Percentiles rank a stretch among this genome's conserved stretches.
Conservation (phyloP, 108 stramenopile genomes). For the Skeletonema tropicum region DNA sequence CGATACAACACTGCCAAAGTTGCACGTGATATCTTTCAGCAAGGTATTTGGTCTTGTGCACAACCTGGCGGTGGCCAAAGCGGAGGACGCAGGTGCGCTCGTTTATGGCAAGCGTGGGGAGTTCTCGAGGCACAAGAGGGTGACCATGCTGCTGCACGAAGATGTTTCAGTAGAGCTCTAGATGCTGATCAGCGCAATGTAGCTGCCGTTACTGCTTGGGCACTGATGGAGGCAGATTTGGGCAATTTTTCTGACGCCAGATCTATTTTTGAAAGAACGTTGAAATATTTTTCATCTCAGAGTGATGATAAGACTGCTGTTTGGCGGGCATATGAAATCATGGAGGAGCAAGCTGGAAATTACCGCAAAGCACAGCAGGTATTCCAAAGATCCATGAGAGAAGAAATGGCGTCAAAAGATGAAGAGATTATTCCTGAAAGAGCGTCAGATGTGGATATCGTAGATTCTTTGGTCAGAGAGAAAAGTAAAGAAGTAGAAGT, state of each 20-base stretch:
- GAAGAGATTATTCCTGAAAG: constrained; percentile 17
- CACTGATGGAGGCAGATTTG: constrained; percentile 76
- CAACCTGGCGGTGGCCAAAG: constrained; percentile 81
- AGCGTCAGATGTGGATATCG: constrained; percentile 1
- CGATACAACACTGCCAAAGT: constrained; percentile 68
- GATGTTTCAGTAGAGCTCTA: constrained; percentile 84
- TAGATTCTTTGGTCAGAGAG: not conserved
- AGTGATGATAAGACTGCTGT: constrained; percentile 73
- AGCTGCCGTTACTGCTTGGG: constrained; percentile 85
- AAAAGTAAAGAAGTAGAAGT: constrained; percentile 64
- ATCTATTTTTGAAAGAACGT: constrained; percentile 67
- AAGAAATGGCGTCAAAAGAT: constrained; percentile 50
- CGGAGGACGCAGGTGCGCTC: constrained; percentile 82
- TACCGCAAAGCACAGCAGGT: constrained; percentile 62
- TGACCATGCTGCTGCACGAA: constrained; percentile 81
- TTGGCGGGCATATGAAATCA: constrained; percentile 83
- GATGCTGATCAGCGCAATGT: constrained; percentile 89
- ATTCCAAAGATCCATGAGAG: constrained; percentile 77
- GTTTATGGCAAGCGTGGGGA: constrained; percentile 93
- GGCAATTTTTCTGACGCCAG: constrained; percentile 75
- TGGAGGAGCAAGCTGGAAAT: constrained; percentile 78
- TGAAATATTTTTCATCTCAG: constrained; percentile 69
- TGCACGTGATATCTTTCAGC: constrained; percentile 85
- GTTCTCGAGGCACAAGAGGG: constrained; percentile 81
- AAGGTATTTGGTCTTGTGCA: constrained; percentile 91